Base-by-base conservation (phyloP, 1,284 basidiomycete species). In the Ustilago sp. region DNA sequence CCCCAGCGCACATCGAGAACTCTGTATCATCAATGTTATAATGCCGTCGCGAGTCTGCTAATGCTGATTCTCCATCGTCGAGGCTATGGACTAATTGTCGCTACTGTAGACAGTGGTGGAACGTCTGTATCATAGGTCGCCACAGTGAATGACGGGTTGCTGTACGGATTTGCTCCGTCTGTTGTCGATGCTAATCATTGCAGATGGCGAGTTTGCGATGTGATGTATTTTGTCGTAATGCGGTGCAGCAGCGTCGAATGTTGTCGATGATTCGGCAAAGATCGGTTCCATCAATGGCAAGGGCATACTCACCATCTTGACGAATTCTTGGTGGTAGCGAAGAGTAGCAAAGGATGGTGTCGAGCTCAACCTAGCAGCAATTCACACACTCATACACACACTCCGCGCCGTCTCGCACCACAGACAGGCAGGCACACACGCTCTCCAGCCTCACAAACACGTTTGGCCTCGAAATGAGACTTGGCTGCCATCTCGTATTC, bases 281-380 rank as follows among this genome's bases (percentile, higher is more conserved):
- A 53, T 74, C 59, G 67, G 11, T 19, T 50, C 32, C 48, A 59
- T 60, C 59, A 55, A 55, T 52, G 39, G 59, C 54, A 55, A 53
- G 36, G 47, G 39, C 15, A 15, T 63, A 72, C 74, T 73, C 59
- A 77, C 74, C 74, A 77, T 77, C 74, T 77, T 77, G 74, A 77
- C 63, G 74, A 68, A 68, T 76, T 72, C 74, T 72, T 77, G 74
- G 73, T 75, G 73, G 68, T 75, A 63, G 47, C 73, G 48, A 75
- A 63, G 57, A 70, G 55, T 63, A 69, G 72, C 39, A 58, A 60
- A 63, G 72, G 71, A 65, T 68, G 55, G 51, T 68, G 65, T 50
- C 61, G 65, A 68, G 70, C 70, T 28, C 31, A 53, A 67, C 31
- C 63, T 59, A 63, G 64, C 70, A 63, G 52, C 69, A 63, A 63